Conservation (phyloP, 768 basidiomycete genomes). For the Lactarius psammicola region DNA sequence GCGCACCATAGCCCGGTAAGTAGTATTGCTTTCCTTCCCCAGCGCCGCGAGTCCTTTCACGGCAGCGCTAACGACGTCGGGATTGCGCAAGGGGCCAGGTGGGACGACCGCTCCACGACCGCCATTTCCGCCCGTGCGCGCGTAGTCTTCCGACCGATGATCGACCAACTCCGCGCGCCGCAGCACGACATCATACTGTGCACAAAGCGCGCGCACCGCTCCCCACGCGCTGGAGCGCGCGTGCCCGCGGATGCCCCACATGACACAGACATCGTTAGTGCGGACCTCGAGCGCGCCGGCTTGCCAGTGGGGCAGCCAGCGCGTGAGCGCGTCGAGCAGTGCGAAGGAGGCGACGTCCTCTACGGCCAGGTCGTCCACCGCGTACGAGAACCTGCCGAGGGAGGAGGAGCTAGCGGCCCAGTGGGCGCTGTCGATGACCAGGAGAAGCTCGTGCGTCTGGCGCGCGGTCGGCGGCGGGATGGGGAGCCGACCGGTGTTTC, state of each 20-base stretch:
- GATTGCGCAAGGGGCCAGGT: background rate
- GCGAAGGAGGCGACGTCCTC: constrained; percentile 2
- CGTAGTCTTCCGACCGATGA: background rate
- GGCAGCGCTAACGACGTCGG: background rate
- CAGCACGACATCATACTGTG: background rate
- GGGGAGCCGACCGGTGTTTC: background rate
- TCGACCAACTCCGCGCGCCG: background rate
- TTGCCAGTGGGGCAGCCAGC: constrained; percentile 14
- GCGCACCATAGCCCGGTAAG: background rate
- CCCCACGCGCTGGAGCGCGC: background rate
- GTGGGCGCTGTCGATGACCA: background rate
- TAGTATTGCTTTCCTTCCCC: too few relatives aligned
- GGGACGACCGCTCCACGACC: background rate
- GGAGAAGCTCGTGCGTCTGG: background rate
- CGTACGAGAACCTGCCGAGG: background rate
- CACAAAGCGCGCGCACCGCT: background rate
- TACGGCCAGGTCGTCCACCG: background rate
- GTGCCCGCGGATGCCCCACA: constrained; percentile 1
- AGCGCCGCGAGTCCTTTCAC: background rate
- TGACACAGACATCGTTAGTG: constrained; percentile 8
- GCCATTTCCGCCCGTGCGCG: too few relatives aligned
- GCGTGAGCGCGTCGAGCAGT: constrained; percentile 13
- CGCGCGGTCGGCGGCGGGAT: background rate
- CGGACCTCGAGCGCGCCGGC: background rate
- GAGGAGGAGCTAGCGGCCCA: constrained; percentile 1